Conservation (phyloP, 148 eudicot genomes). For the Rhododendron williamsianum region DNA sequence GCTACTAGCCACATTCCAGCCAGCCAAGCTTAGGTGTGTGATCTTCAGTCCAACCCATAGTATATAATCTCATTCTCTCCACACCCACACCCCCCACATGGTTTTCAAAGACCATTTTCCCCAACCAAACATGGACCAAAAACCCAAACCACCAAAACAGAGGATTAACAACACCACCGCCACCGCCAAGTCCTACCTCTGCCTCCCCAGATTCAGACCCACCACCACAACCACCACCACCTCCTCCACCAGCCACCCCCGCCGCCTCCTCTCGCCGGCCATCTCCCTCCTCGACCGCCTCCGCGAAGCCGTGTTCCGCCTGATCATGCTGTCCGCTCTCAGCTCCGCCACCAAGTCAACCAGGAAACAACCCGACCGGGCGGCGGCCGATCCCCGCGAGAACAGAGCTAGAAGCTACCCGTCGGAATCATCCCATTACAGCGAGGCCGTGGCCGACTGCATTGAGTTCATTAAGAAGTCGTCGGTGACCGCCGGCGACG, state of each 20-base stretch:
- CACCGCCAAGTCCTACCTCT: conserved; percentile 40
- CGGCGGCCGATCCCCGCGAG: not conserved
- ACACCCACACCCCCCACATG: not conserved
- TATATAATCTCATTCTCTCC: not conserved
- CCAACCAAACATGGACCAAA: not conserved
- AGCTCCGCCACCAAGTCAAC: conserved; percentile 23
- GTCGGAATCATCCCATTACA: conserved; percentile 44
- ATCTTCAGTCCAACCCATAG: not conserved
- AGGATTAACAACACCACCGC: not conserved
- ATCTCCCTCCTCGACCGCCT: conserved; percentile 49
- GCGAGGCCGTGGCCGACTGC: conserved; percentile 73
- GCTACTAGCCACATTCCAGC: not conserved
- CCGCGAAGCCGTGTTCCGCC: conserved; percentile 55
- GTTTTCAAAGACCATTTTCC: not conserved
- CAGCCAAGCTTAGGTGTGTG: not conserved
- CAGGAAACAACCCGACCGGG: not conserved
- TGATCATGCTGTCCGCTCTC: conserved; percentile 63
- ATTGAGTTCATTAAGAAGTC: conserved; percentile 70
- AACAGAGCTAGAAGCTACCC: conserved; percentile 16
- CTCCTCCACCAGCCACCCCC: conserved; percentile 10
- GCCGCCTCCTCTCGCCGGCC: conserved; percentile 19
- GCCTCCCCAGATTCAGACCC: conserved; percentile 38
- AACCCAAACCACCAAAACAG: not conserved
- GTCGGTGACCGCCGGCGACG: not conserved
- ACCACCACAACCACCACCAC: not conserved